Base-by-base conservation (phyloP, 2,329 filamentous ascomycete genomes). In the Diplodia intermedia region DNA sequence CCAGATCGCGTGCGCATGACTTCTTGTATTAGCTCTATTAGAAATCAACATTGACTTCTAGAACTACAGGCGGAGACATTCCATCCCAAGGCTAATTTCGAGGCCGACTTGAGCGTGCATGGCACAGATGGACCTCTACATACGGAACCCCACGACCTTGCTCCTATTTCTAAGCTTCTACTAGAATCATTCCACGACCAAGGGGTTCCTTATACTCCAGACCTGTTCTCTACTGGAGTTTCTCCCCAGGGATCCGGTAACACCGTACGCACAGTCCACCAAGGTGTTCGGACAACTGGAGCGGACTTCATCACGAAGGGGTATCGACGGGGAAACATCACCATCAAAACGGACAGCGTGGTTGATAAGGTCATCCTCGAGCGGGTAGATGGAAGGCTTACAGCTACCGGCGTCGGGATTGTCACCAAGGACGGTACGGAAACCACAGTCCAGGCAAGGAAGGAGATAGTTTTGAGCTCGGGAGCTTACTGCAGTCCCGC, bases 21-120 rank as follows among this genome's bases (percentile, higher is more conserved):
- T 6, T 54, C 52, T 56, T n/a, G 36, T 18, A 55, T 56, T 9
- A 12, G 31, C 14, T 20, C n/a, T n/a, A 11, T 15, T 4, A 15
- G 43, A 8, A 7, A 29, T 11, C 43, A 11, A 33, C 18, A 8
- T 38, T 66, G 4, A 55, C 33, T 23, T 8, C 6, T 12, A 8
- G 11, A 23, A 18, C 20, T 31, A 6, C 56, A 81, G 75, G 82
- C 85, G 50, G 87, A 89, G 70, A 86, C 83, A 2, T 89, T 89
- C 71, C 84, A 88, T 67, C 73, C 76, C 23, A 88, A 88, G 72
- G 77, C 83, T 33, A 88, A 86, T 86, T 87, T 88, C 74, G 74
- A 86, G 40, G 82, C 82, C 2, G 79, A 82, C 52, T 73, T 78
- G 9, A 77, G 77, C 2, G 79, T 79, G 8, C 87, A 89, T 69